Evolutionary conservation across 306 rosid species (phyloP).

Genomic region (Quercus parvula): DNA sequence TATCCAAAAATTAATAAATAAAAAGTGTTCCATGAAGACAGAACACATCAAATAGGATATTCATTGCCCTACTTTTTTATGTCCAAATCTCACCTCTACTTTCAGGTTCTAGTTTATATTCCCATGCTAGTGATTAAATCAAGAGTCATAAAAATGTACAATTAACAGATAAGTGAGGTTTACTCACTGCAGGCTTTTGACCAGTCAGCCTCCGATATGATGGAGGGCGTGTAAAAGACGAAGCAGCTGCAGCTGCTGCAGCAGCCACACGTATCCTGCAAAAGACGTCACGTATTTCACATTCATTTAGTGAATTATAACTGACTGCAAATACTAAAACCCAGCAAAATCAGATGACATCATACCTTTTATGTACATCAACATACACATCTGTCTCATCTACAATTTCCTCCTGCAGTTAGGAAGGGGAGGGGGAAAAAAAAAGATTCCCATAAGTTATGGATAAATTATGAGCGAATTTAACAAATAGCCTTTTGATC

Average conservation of each 20-base stretch:
- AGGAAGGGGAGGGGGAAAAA: background rate
- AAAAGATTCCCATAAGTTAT: background rate
- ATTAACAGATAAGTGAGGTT: conserved; percentile 8
- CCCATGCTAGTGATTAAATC: background rate
- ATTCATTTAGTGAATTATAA: conserved; percentile 13
- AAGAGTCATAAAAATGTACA: background rate
- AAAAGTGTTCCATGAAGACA: too few species aligned
- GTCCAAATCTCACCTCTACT: background rate
- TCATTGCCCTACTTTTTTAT: background rate
- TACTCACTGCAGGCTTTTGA: conserved; percentile 44
- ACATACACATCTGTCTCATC: conserved; percentile 57
- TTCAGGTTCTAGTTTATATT: background rate
- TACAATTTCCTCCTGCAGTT: conserved; percentile 55
- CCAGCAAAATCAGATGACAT: background rate
- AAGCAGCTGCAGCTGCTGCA: conserved; percentile 42
- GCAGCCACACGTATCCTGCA: conserved; percentile 53
- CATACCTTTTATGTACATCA: conserved; percentile 76
- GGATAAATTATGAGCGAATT: background rate
- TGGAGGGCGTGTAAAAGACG: conserved; percentile 25
- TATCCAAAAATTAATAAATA: background rate
- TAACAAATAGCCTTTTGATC: too few species aligned
- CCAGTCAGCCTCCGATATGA: conserved; percentile 39
- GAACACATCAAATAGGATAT: too few species aligned
- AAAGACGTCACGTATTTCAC: conserved; percentile 16
- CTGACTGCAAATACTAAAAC: conserved; percentile 8